phyloP scores from a whole-genome alignment of 1,284 basidiomycete genomes.

The Malassezia brasiliensis region DNA sequence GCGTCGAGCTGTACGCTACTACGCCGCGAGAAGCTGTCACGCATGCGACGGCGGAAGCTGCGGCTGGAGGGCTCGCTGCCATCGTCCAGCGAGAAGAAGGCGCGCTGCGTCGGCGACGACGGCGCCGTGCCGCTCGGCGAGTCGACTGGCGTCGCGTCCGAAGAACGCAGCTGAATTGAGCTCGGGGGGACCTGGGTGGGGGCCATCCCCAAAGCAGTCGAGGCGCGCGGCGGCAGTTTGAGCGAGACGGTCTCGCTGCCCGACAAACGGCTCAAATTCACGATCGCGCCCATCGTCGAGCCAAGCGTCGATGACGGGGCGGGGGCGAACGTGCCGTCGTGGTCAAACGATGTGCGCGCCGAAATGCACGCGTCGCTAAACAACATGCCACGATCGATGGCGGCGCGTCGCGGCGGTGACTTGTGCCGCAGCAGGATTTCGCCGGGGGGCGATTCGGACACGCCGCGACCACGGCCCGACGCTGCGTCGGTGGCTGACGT shows the following conservation, averaged over 20 bases:
- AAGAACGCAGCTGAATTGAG: background rate
- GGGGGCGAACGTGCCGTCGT: constrained; percentile 4
- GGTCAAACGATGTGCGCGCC: constrained; percentile 27
- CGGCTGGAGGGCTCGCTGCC: background rate
- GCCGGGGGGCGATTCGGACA: background rate
- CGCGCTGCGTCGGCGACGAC: background rate
- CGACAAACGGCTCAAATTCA: constrained; percentile 6
- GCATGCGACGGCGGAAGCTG: background rate
- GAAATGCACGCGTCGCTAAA: constrained; percentile 37
- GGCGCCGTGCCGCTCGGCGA: constrained; percentile 1
- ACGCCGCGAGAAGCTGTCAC: background rate
- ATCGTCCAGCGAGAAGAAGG: background rate
- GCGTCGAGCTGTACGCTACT: constrained; percentile 1
- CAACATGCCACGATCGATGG: constrained; percentile 40
- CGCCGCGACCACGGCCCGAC: background rate
- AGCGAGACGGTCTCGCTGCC: constrained; percentile 14
- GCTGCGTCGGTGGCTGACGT: background rate
- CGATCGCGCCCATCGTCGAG: constrained; percentile 1
- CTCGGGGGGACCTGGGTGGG: background rate
- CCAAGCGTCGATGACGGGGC: background rate
- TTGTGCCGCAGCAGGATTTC: constrained; percentile 36
- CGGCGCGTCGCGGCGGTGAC: constrained; percentile 31
- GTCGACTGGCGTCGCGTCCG: background rate
- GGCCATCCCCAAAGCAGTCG: background rate
- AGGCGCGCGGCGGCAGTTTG: background rate